Conservation (phyloP, 140 eudicot species). For the Oenanthe javanica region DNA sequence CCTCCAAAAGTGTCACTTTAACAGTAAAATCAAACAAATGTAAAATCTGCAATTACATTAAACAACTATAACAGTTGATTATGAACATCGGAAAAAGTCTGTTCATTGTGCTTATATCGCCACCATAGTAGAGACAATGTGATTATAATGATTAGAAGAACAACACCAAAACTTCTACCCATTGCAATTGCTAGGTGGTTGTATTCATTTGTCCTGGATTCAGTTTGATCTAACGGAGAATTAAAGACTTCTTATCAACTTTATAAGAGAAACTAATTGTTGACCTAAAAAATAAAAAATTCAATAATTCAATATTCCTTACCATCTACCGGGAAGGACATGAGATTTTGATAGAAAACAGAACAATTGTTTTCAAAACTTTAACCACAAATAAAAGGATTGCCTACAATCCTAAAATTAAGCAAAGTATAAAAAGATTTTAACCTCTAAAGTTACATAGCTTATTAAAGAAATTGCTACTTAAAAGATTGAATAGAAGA, state of each 20-base stretch:
- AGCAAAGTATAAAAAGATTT: background rate
- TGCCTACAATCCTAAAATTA: conserved; percentile 60
- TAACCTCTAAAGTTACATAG: background rate
- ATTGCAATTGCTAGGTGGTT: too few relatives aligned
- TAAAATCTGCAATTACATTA: too few relatives aligned
- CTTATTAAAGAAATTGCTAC: background rate
- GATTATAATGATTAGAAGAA: too few relatives aligned
- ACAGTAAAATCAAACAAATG: too few relatives aligned
- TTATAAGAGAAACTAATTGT: background rate
- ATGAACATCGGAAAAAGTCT: too few relatives aligned
- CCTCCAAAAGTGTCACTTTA: too few relatives aligned
- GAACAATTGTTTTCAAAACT: conserved; percentile 64
- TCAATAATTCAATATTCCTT: conserved; percentile 25
- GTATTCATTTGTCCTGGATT: conserved; percentile 16
- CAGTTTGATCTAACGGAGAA: conserved; percentile 33
- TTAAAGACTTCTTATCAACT: background rate
- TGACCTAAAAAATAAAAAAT: conserved; percentile 15
- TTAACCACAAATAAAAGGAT: conserved; percentile 66
- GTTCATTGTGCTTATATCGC: too few relatives aligned
- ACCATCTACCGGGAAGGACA: conserved; percentile 65
- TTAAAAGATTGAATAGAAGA: background rate
- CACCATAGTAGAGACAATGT: too few relatives aligned
- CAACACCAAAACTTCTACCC: too few relatives aligned
- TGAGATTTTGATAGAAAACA: conserved; percentile 63
- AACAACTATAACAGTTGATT: too few relatives aligned